Base-by-base conservation (phyloP, 495 filamentous ascomycete species). In the Podospora comata region DNA sequence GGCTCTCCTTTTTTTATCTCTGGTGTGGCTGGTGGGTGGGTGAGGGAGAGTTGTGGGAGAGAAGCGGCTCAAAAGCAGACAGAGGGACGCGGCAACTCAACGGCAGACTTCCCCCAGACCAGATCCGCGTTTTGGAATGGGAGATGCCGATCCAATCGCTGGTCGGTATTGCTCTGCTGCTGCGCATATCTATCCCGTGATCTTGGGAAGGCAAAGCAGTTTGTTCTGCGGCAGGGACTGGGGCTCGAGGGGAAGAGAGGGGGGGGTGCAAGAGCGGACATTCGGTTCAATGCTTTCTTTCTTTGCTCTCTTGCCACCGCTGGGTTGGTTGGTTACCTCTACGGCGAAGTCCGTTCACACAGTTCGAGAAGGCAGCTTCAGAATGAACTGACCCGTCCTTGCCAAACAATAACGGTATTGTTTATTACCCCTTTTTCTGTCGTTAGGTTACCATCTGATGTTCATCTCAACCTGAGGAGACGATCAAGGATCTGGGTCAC, bases 91-190 rank as follows among this genome's bases (percentile, higher is more conserved):
- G 70, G 67, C 70, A 69, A 66, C 70, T n/a, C 30, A 32, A 32
- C 30, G 30, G 30, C 30, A 32, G 9, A 23, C 39, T 13, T 16
- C 39, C 39, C 64, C 70, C 70, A 75, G 73, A 74, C 68, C 70
- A 68, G 64, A 74, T 74, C 70, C 73, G 75, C 68, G 75, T 77
- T 75, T 77, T 75, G 30, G 30, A 32, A 32, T 32, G 30, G 7
- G 4, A 32, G 68, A 65, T 71, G 67, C 73, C 71, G 66, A 65
- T 48, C 75, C 71, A 71, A 70, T 75, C 65, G 44, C 65, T 44
- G 39, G 39, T 48, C 3, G 55, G n/a, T 3, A 5, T 9, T 23
- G 55, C 55, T 27, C 7, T 28, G 32, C 19, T 48, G 56, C 55
- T 39, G 64, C 60, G 60, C 70, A 62, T 66, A 23, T 69, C 70